These are phyloP conservation scores for Kazachstania psychrophila DNA, from an alignment of 805 yeast genomes.

Conservation along the genomic window DNA sequence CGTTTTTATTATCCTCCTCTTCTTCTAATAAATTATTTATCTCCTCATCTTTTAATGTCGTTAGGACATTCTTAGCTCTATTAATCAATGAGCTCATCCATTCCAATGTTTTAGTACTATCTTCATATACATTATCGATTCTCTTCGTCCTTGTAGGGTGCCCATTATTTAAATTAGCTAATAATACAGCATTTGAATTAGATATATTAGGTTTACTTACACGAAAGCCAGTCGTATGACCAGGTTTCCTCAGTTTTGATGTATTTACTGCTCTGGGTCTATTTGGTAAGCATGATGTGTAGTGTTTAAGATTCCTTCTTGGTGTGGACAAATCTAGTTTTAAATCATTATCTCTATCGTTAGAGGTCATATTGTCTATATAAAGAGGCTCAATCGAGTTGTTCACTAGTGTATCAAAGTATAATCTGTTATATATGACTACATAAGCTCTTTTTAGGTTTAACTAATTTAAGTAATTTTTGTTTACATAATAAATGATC, in stretches of 20 bases:
- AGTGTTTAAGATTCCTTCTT: conserved; percentile 15
- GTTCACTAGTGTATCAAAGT: no score
- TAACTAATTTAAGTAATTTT: no score
- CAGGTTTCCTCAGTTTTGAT: background rate
- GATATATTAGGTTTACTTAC: conserved; percentile 1
- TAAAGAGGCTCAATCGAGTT: no score
- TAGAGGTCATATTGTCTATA: no score
- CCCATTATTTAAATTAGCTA: background rate
- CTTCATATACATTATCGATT: conserved; percentile 1
- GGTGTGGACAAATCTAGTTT: conserved; percentile 12
- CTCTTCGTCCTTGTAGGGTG: background rate
- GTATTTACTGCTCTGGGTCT: no score
- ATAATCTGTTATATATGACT: no score
- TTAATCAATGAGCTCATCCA: conserved; percentile 19
- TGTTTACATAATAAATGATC: no score
- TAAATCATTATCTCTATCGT: background rate
- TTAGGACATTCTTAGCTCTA: conserved; percentile 18
- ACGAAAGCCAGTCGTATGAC: background rate
- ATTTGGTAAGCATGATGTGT: conserved; percentile 8
- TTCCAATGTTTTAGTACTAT: conserved; percentile 10
- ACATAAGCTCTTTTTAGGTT: no score
- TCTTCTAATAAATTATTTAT: background rate
- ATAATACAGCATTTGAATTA: no score
- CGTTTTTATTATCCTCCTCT: background rate
- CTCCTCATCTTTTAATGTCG: conserved; percentile 9